Evolutionary conservation across 2,329 filamentous ascomycete species (phyloP).

Genomic region (Rhexocercosporidium sp.): DNA sequence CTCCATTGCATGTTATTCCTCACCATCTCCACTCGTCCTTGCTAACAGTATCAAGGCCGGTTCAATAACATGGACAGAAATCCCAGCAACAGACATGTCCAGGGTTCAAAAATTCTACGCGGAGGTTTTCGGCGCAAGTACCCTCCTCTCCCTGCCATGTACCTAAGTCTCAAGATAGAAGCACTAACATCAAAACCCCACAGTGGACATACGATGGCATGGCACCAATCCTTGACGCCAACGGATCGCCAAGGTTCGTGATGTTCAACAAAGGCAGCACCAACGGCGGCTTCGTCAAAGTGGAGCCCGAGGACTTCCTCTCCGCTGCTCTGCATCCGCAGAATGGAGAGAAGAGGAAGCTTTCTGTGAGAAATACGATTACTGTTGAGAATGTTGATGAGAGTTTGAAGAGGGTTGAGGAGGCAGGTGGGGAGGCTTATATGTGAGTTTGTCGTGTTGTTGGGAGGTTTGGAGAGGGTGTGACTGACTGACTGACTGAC

Average conservation of each 20-base stretch:
- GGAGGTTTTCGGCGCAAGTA: conserved; percentile 36
- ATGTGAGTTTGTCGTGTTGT: conserved; percentile 7
- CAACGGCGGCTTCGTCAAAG: conserved; percentile 24
- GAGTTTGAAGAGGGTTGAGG: conserved; percentile 21
- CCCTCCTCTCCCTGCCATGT: not conserved
- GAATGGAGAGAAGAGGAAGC: conserved; percentile 12
- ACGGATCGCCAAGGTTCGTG: not conserved
- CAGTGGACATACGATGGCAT: conserved; percentile 16
- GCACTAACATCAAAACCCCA: not conserved
- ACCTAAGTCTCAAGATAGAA: not conserved
- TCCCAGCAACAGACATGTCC: conserved; percentile 45
- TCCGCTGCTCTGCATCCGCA: conserved; percentile 19
- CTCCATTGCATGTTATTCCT: not conserved
- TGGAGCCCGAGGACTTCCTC: conserved; percentile 14
- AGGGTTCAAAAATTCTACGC: conserved; percentile 48
- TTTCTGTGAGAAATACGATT: conserved; percentile 24
- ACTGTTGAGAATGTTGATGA: conserved; percentile 27
- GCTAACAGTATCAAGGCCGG: conserved; percentile 4
- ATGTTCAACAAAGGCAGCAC: conserved; percentile 19
- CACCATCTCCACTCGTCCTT: not conserved
- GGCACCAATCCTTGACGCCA: not conserved
- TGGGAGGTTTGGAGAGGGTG: not conserved
- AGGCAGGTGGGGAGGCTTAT: conserved; percentile 24
- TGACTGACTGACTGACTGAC: not conserved
- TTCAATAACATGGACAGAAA: conserved; percentile 44